Evolutionary conservation across 176 grass and related monocot genomes (phyloP), one percentile per base, ranked within the genome.

Genomic region (Echinochloa phyllopogon): DNA sequence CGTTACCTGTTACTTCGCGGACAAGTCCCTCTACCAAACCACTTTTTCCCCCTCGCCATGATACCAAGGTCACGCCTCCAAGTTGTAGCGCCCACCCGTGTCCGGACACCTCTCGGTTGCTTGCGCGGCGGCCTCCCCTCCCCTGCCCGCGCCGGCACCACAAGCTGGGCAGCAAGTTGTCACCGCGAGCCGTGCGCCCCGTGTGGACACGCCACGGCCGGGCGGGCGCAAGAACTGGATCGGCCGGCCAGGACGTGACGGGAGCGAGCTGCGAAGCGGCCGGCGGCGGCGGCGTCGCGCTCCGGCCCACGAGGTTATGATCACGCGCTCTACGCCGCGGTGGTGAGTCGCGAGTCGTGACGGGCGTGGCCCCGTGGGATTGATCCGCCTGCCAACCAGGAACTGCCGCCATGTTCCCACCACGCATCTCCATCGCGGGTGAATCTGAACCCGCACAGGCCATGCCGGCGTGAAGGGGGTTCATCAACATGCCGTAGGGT

Each of bases 1-100:
- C 56, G 78, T 86, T 76, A 68, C 69, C 37, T 14, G 72, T 85
- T 81, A 38, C 72, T 61, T 85, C 76, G 14, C 15, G 57, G 55
- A 83, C 57, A 88, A 51, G 24, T 23, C n/a, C 68, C 20, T 38
- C 27, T 50, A 81, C 82, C 62, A 51, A 85, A 53, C 88, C 62
- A 10, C 47, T 53, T 59, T 23, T 41, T 27, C 23, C 0, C 44
- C 47, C 63, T 68, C 23, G 18, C 1, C 8, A n/a, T n/a, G n/a
- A n/a, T n/a, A n/a, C 18, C 21, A 41, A 4, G 65, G 49, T 41
- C n/a, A 41, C 51, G 42, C 7, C 9, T 41, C 38, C 65, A 8
- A 4, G 15, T 13, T 8, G 9, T 16, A 1, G 24, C 6, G n/a
- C n/a, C 65, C 75, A 49, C 56, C 76, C 36, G 57, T 76, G 8